Percentiles rank a stretch among this genome's conserved stretches.
Conservation (phyloP, 768 basidiomycete species). For the Phanerochaete carnosa region DNA sequence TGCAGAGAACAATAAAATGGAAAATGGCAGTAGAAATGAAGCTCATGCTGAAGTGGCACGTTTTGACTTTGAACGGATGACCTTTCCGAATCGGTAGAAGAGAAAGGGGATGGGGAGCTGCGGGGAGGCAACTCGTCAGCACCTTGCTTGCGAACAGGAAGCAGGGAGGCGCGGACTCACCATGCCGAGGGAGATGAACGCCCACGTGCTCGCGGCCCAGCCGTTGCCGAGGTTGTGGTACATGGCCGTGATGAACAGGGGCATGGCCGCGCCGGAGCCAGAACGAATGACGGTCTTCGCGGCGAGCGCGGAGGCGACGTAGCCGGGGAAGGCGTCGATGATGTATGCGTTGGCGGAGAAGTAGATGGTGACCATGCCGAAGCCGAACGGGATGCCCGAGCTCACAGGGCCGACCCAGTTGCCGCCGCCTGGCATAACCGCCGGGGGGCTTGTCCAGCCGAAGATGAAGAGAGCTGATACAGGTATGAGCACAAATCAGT, state of each 20-base stretch:
- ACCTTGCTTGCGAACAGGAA: background rate
- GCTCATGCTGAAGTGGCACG: slow-evolving; percentile 19
- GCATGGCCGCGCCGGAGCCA: slow-evolving; percentile 35
- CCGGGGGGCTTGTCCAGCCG: slow-evolving; percentile 38
- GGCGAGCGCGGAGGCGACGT: slow-evolving; percentile 37
- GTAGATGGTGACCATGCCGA: slow-evolving; percentile 37
- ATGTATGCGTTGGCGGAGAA: slow-evolving; percentile 38
- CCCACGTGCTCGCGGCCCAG: slow-evolving; percentile 35
- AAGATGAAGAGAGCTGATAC: slow-evolving; percentile 37
- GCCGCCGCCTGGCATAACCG: slow-evolving; percentile 31
- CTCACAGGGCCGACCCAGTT: slow-evolving; percentile 35
- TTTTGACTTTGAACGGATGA: slow-evolving; percentile 35
- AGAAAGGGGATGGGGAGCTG: slow-evolving; percentile 31
- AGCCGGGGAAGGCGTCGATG: slow-evolving; percentile 37
- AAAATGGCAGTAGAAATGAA: background rate
- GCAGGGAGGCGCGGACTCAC: slow-evolving; percentile 15
- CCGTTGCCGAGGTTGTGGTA: slow-evolving; percentile 37
- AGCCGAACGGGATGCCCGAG: slow-evolving; percentile 36
- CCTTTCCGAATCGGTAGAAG: slow-evolving; percentile 38
- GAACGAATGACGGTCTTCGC: slow-evolving; percentile 36
- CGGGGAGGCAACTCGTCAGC: background rate
- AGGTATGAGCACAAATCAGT: background rate
- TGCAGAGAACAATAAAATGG: background rate
- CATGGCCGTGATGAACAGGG: slow-evolving; percentile 36
- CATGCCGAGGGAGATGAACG: slow-evolving; percentile 33